Conservation (phyloP, 371 early-diverging fungal genomes). For the Parasitella parasitica region DNA sequence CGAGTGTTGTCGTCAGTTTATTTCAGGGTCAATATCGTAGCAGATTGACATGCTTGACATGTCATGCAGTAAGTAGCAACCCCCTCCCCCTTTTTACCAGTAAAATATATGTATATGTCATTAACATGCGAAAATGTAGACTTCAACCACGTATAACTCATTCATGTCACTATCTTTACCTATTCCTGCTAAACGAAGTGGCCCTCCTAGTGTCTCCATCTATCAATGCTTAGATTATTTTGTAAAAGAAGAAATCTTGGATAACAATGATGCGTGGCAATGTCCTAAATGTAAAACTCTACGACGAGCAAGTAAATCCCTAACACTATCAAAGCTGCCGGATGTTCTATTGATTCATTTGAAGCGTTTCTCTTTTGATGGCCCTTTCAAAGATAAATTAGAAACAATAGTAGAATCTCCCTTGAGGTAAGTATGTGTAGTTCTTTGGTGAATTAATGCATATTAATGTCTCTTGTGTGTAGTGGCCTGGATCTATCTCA, state of each 20-base stretch:
- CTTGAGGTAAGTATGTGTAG: constrained; percentile 36
- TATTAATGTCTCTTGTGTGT: not conserved
- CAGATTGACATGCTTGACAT: constrained; percentile 78
- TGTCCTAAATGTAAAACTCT: constrained; percentile 85
- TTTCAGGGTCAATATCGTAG: constrained; percentile 90
- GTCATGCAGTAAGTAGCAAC: constrained; percentile 47
- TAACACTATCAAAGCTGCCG: constrained; percentile 82
- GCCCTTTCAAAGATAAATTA: constrained; percentile 91
- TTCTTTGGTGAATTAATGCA: not conserved
- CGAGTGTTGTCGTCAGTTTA: constrained; percentile 87
- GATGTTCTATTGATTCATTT: constrained; percentile 88
- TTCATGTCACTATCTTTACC: constrained; percentile 94
- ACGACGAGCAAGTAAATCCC: constrained; percentile 73
- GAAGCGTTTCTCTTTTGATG: constrained; percentile 92
- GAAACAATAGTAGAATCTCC: constrained; percentile 89
- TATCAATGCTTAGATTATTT: constrained; percentile 86
- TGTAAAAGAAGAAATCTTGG: constrained; percentile 80
- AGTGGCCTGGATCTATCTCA: constrained; percentile 36
- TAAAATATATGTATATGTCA: not conserved
- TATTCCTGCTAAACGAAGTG: constrained; percentile 64
- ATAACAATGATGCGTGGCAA: constrained; percentile 86
- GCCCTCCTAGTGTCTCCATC: constrained; percentile 51
- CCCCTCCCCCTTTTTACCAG: not conserved
- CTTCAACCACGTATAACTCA: constrained; percentile 87
- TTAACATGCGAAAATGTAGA: constrained; percentile 38